phyloP scores from a whole-genome alignment of 1,284 basidiomycete species.

The Cutaneotrichosporon sp. region DNA sequence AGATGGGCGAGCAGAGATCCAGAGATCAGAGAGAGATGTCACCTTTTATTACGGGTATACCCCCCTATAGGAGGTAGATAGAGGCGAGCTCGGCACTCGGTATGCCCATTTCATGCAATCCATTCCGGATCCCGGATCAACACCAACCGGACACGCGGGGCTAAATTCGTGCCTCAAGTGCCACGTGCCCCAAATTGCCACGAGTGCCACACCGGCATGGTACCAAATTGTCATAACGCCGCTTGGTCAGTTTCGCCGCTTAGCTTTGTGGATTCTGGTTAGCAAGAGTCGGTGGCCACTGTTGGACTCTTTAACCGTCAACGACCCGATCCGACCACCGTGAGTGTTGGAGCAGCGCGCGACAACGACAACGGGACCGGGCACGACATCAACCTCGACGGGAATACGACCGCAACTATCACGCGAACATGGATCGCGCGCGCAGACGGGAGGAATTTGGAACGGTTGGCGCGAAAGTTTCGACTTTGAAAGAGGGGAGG shows the following conservation, averaged over 20 bases:
- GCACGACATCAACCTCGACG: not conserved
- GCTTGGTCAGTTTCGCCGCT: not conserved
- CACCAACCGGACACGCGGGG: too few species aligned
- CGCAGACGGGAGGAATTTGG: not conserved
- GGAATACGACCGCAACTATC: not conserved
- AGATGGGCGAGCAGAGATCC: not conserved
- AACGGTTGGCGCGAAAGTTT: not conserved
- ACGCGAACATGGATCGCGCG: not conserved
- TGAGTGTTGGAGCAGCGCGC: not conserved
- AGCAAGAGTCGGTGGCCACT: conserved; percentile 3
- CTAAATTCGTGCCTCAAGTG: not conserved
- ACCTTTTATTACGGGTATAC: not conserved
- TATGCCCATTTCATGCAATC: too few species aligned
- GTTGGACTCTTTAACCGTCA: conserved; percentile 13
- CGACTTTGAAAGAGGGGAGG: not conserved
- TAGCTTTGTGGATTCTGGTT: not conserved
- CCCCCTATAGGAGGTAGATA: not conserved
- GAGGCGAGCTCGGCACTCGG: conserved; percentile 6
- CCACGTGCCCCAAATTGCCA: conserved; percentile 1
- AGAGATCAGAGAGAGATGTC: not conserved
- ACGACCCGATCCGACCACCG: conserved; percentile 12
- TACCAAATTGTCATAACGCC: conserved; percentile 9
- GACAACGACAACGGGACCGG: not conserved
- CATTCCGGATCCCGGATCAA: too few species aligned
- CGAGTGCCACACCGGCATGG: not conserved